Evolutionary conservation across 768 basidiomycete genomes (phyloP), one percentile per base, ranked within the genome.

Genomic region (Mycena galericulata): DNA sequence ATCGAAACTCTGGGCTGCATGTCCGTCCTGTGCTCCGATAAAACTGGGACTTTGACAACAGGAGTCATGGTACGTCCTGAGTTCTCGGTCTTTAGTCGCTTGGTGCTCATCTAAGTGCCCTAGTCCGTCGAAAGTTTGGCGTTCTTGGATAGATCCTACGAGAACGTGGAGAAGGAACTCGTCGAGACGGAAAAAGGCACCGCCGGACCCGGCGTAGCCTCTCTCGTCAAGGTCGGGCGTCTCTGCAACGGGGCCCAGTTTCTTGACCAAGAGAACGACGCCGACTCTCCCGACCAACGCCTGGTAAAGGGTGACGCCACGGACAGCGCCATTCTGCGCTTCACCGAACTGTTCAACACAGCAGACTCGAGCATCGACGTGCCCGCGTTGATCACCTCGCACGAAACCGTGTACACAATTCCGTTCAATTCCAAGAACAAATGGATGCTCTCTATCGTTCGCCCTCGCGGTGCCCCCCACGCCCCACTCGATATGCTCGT

Each of bases 1-100:
- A 81, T 91, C 68, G 89, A 91, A 73, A 88, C 85, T 55, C 74
- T 91, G 43, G 87, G 89, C 14, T 87, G 84, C 11, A 88, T 91
- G 10, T 81, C 79, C 5, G 79, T 83, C 72, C 80, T 84, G 41
- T 90, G 89, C 74, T 88, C 87, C 26, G 90, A 91, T 76, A 90
- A 90, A 76, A 91, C 90, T 1, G 90, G 90, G 27, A 91, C 90
- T 18, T 75, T 88, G 32, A 62, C 51, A 1, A 54, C 22, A 81
- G 83, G 83, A 1, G 75, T 80, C 69, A 84, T 83, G 82, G 80
- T 80, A 26, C 51, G 18, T 30, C 30, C 32, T 34, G 20, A 53
- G 30, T 36, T 26, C 46, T 65, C 3, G 22, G 38, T 41, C 22
- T 43, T 14, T 22, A 74, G n/a, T 26, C 38, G 20, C 24, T 20